These are phyloP conservation scores for Plantago ovata DNA, from an alignment of 257 asterid species.

Conservation along the genomic window DNA sequence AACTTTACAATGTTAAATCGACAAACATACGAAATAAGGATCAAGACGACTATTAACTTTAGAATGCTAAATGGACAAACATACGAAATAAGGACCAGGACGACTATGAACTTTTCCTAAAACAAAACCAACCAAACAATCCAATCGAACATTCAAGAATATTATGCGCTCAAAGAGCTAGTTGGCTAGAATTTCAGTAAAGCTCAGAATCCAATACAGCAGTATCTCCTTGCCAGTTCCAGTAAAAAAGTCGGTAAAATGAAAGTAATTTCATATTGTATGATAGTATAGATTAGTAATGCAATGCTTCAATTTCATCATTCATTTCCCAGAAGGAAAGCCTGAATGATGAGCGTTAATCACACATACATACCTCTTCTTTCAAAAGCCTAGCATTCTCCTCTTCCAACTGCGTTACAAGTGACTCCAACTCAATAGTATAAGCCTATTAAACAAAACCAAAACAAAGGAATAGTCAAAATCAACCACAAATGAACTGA, in stretches of 20 bases:
- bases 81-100: not conserved
- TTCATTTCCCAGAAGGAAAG: too few relatives aligned
- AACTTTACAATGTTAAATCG: too few relatives aligned
- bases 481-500: not conserved
- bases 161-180: not conserved
- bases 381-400: constrained; percentile 74
- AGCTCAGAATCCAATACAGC: not conserved
- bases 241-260: too few relatives aligned
- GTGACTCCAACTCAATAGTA: constrained; percentile 82
- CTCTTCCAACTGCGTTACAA: constrained; percentile 79
- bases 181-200: not conserved
- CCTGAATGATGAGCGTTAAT: too few relatives aligned
- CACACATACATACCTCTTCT: constrained; percentile 50
- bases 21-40: too few relatives aligned
- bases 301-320: too few relatives aligned
- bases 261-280: too few relatives aligned
- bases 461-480: not conserved
- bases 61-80: not conserved
- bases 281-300: too few relatives aligned
- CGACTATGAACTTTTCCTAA: not conserved
- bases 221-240: not conserved
- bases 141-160: not conserved
- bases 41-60: not conserved
- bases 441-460: constrained; percentile 56
- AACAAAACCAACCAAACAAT: not conserved